A percentile compares a stretch with the other conserved stretches of the same genome.
phyloP scores from a whole-genome alignment of 2,329 filamentous ascomycete species.

The Aspergillus bombycis region DNA sequence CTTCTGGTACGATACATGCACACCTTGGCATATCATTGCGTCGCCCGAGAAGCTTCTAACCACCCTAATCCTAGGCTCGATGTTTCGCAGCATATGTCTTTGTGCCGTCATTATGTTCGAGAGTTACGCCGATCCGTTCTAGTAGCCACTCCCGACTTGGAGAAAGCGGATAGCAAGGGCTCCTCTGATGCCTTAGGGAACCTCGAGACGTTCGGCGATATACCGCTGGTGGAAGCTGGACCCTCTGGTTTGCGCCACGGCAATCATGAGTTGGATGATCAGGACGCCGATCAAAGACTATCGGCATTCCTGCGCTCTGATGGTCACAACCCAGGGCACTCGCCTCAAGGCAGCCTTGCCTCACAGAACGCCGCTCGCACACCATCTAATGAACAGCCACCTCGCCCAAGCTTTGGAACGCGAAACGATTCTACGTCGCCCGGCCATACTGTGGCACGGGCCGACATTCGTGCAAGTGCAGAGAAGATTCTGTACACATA shows the following conservation, averaged over 20 bases:
- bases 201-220: constrained; percentile 70
- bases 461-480: constrained; percentile 88
- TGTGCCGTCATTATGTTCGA: constrained; percentile 93
- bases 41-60: constrained; percentile 13
- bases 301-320: constrained; percentile 80
- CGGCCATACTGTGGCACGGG: constrained; percentile 78
- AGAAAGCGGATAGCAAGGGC: constrained; percentile 77
- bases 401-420: constrained; percentile 61
- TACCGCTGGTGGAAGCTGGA: constrained; percentile 50
- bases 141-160: constrained; percentile 86
- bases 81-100: constrained; percentile 97
- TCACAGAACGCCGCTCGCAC: constrained; percentile 48
- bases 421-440: constrained; percentile 81
- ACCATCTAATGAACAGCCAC: constrained; percentile 50
- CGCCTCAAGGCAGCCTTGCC: constrained; percentile 57
- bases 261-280: constrained; percentile 68
- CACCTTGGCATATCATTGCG: background rate
- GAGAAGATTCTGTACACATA: constrained; percentile 99
- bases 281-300: constrained; percentile 83
- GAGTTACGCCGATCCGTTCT: constrained; percentile 92
- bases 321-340: constrained; percentile 51
- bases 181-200: constrained; percentile 79
- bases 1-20: constrained; percentile 74
- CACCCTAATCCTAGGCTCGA: constrained; percentile 71
- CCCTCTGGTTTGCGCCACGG: constrained; percentile 60